These are phyloP conservation scores for Colletotrichum sp. DNA, from an alignment of 2,329 filamentous ascomycete species.

Conservation along the genomic window DNA sequence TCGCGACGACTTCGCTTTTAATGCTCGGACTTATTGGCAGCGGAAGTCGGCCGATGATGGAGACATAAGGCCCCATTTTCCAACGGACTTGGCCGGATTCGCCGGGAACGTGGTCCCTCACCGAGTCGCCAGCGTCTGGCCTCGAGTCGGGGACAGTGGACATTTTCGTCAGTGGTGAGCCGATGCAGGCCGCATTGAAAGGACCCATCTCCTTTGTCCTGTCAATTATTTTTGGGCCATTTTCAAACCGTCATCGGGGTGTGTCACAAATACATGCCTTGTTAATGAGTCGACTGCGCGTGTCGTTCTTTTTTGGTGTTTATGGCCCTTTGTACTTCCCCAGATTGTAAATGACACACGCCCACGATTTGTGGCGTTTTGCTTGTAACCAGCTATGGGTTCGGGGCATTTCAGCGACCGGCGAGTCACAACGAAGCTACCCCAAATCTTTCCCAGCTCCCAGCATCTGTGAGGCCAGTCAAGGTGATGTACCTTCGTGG, in stretches of 20 bases:
- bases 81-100: constrained; percentile 2
- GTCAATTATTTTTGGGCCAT: neutral
- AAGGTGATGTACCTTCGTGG: neutral
- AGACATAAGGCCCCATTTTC: neutral
- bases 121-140: neutral
- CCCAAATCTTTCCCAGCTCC: neutral
- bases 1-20: neutral
- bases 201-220: neutral
- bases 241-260: neutral
- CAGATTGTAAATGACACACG: neutral
- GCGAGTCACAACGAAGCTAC: constrained; percentile 2
- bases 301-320: neutral
- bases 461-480: neutral
- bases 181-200: constrained; percentile 10
- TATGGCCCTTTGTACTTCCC: neutral
- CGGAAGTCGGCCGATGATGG: neutral
- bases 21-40: neutral
- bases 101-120: neutral
- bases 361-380: neutral
- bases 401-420: neutral
- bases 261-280: neutral
- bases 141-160: constrained; percentile 1
- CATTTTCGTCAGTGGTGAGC: neutral
- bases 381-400: neutral
- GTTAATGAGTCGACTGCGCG: neutral